Evolutionary conservation across 2,329 filamentous ascomycete species (phyloP).

Genomic region (Ramularia collo-cygni): DNA sequence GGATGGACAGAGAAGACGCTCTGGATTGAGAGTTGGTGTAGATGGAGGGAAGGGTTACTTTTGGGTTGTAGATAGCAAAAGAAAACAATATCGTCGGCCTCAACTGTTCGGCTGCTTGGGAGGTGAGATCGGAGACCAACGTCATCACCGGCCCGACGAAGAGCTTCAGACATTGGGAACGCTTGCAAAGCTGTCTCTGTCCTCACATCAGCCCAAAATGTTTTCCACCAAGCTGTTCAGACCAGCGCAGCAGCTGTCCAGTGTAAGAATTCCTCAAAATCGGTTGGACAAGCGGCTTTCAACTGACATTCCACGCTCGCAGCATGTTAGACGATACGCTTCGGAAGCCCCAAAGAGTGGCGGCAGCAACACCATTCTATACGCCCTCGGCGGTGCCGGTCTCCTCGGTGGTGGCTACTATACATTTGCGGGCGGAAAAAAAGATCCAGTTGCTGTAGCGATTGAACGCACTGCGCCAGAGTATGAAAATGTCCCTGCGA

Average conservation of each 20-base stretch:
- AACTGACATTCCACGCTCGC: constrained; percentile 16
- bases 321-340: constrained; percentile 68
- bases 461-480: constrained; percentile 28
- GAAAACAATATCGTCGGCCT: no score
- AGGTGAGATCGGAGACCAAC: no score
- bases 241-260: constrained; percentile 24
- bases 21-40: no score
- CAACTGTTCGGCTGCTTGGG: no score
- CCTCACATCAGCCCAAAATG: no score
- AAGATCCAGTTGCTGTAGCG: constrained; percentile 20
- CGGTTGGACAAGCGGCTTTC: constrained; percentile 4
- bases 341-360: constrained; percentile 50
- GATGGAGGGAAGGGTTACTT: no score
- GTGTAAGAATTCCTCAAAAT: constrained; percentile 25
- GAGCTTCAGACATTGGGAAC: no score
- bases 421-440: constrained; percentile 18
- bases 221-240: constrained; percentile 20
- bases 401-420: constrained; percentile 53
- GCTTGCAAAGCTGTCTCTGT: no score
- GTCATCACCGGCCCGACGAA: no score
- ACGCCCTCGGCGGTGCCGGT: constrained; percentile 48
- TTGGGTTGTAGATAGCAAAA: no score
- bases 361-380: constrained; percentile 54
- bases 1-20: no score
- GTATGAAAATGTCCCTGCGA: constrained; percentile 32